Percentiles rank a stretch among this genome's conserved stretches.
phyloP scores from a whole-genome alignment of 2,329 filamentous ascomycete genomes.

The Colletotrichum tamarilloi region DNA sequence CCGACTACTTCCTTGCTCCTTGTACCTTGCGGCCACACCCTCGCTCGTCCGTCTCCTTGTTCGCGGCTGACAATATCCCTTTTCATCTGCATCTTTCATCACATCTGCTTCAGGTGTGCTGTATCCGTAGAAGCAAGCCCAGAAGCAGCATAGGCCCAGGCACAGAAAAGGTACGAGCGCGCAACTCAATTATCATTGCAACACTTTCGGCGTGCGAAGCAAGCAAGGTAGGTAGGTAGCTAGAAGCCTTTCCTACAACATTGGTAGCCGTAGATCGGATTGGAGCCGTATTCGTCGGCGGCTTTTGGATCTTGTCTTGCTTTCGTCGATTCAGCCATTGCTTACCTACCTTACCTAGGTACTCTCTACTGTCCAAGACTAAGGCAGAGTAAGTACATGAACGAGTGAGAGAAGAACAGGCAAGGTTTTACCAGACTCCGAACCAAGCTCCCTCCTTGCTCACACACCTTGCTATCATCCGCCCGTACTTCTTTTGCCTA shows the following conservation, averaged over 20 bases:
- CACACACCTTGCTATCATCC: conserved; percentile 12
- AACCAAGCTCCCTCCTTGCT: conserved; percentile 33
- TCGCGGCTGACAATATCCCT: conserved; percentile 14
- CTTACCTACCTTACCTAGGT: no score
- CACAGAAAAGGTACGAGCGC: conserved; percentile 8
- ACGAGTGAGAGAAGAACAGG: not conserved
- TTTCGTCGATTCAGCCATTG: conserved; percentile 11
- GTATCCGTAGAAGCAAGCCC: conserved; percentile 1
- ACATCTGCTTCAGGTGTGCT: conserved; percentile 2
- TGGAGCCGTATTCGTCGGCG: conserved; percentile 11
- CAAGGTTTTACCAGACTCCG: conserved; percentile 25
- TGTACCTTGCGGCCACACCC: conserved; percentile 14
- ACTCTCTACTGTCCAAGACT: conserved; percentile 14
- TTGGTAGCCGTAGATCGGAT: not conserved
- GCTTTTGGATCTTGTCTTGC: not conserved
- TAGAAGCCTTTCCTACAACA: not conserved
- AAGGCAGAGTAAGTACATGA: not conserved
- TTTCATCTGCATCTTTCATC: conserved; percentile 14
- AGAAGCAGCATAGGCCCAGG: not conserved
- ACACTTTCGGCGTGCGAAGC: not conserved
- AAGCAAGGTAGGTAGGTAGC: not conserved
- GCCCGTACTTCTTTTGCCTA: conserved; percentile 1
- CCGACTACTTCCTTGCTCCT: conserved; percentile 23
- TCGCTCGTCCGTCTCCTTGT: conserved; percentile 23
- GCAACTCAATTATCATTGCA: not conserved